Percentiles rank a stretch among this genome's conserved stretches.
phyloP scores from a whole-genome alignment of 2,329 filamentous ascomycete genomes.

The Blumeria hordei region DNA sequence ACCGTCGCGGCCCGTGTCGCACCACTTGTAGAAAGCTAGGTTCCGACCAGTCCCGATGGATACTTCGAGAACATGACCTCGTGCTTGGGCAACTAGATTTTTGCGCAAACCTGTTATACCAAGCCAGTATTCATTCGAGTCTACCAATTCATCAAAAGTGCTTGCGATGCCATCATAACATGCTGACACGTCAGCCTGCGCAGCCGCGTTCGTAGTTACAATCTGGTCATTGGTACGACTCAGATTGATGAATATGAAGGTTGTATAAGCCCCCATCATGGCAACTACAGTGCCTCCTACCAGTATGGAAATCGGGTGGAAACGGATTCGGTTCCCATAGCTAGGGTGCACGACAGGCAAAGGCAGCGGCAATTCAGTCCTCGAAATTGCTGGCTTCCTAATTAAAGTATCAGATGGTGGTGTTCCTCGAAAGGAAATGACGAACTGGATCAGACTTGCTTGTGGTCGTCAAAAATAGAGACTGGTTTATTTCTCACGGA shows the following conservation, averaged over 20 bases:
- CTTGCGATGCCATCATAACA: constrained; percentile 19
- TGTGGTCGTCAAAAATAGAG: too few relatives aligned
- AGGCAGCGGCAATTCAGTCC: too few relatives aligned
- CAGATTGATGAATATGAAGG: constrained; percentile 17
- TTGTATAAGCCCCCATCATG: constrained; percentile 6
- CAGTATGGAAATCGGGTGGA: neutral
- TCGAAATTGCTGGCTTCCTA: too few relatives aligned
- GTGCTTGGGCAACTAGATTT: constrained; percentile 22
- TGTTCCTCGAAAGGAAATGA: too few relatives aligned
- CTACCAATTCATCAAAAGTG: constrained; percentile 33
- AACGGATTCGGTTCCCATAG: neutral
- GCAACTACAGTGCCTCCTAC: neutral
- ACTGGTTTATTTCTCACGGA: too few relatives aligned
- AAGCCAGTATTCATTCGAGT: constrained; percentile 30
- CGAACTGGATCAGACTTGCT: too few relatives aligned
- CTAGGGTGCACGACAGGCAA: neutral
- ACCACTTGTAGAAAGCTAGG: constrained; percentile 33
- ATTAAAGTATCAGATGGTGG: too few relatives aligned
- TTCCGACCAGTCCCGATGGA: constrained; percentile 40
- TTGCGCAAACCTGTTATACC: constrained; percentile 28
- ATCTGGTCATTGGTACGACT: constrained; percentile 6
- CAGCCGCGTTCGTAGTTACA: constrained; percentile 6
- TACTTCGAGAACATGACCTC: constrained; percentile 35
- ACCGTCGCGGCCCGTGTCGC: constrained; percentile 10
- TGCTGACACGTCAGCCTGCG: constrained; percentile 12